Evolutionary conservation across 148 eudicot species (phyloP), one percentile per base, ranked within the genome.

Genomic region (Cornus controversa): DNA sequence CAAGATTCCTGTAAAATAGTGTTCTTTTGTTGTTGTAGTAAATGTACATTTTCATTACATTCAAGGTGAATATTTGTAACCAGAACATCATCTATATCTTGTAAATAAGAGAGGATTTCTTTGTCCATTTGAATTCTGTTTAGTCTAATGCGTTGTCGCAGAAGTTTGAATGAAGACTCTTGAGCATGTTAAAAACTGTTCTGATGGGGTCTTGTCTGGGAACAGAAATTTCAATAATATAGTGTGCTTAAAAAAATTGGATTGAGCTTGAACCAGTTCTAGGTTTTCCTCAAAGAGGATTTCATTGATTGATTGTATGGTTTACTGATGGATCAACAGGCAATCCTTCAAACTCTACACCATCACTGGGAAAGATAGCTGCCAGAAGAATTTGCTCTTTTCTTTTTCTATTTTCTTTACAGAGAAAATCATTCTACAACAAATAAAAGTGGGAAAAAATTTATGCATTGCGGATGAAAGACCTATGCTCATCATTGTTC

Each of bases 91-190:
- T 58, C 66, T 63, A 14, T 28, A 23, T 74, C 11, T 74, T 74
- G 77, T 74, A 74, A 50, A 74, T 74, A n/a, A 37, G 57, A 62
- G 11, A 74, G 4, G 16, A 58, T 20, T 50, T 16, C 20, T 5
- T 14, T 15, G 20, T 50, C 57, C 18, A 50, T 50, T 13, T 50
- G 57, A 50, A 50, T 50, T 50, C 57, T 50, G 4, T 50, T 50
- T 50, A 50, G 20, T 50, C 57, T 50, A 16, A 50, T 50, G 20
- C 7, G 57, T 11, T 13, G 20, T 11, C 14, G 14, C 20, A 14
- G 20, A 50, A 50, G 57, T 50, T 50, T 16, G 20, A 50, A 50
- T 50, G 57, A 2, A 13, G 18, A 50, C 14, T 5, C 18, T 50
- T 50, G 20, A 50, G 57, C 18, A 11, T 50, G 18, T 16, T 20